A percentile compares a stretch with the other conserved stretches of the same genome.
Conservation (phyloP, 1,284 basidiomycete genomes). For the Chondrostereum purpureum region DNA sequence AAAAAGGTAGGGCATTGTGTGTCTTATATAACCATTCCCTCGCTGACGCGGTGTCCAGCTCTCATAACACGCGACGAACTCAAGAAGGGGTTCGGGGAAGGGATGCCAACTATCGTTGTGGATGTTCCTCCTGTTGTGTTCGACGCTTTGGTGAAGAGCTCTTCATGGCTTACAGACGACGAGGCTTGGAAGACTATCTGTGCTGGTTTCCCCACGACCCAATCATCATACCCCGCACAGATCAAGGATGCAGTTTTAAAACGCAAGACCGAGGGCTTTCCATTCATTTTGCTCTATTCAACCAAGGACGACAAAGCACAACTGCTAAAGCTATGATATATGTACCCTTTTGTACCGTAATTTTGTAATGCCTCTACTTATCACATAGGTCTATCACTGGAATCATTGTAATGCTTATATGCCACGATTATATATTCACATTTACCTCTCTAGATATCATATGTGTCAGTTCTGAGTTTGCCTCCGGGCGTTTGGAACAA, state of each 20-base stretch:
- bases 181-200: constrained; percentile 62
- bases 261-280: constrained; percentile 55
- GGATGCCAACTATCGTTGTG: constrained; percentile 63
- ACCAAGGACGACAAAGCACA: constrained; percentile 67
- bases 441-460: too few species aligned
- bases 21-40: constrained; percentile 4
- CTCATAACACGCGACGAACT: constrained; percentile 54
- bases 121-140: constrained; percentile 59
- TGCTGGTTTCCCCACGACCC: constrained; percentile 46
- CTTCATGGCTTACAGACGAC: constrained; percentile 66
- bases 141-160: constrained; percentile 49
- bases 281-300: constrained; percentile 59
- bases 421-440: too few species aligned
- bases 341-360: too few species aligned
- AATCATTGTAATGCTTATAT: too few species aligned
- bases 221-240: constrained; percentile 54
- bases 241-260: constrained; percentile 58
- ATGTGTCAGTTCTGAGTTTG: too few species aligned
- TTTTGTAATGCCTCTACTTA: neutral
- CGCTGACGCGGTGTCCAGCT: constrained; percentile 33
- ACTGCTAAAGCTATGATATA: constrained; percentile 39
- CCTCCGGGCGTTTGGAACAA: too few species aligned
- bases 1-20: constrained; percentile 50
- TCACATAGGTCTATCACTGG: neutral
- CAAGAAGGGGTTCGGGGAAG: constrained; percentile 47